Conservation (phyloP, 306 rosid species). For the Psophocarpus tetragonolobus region DNA sequence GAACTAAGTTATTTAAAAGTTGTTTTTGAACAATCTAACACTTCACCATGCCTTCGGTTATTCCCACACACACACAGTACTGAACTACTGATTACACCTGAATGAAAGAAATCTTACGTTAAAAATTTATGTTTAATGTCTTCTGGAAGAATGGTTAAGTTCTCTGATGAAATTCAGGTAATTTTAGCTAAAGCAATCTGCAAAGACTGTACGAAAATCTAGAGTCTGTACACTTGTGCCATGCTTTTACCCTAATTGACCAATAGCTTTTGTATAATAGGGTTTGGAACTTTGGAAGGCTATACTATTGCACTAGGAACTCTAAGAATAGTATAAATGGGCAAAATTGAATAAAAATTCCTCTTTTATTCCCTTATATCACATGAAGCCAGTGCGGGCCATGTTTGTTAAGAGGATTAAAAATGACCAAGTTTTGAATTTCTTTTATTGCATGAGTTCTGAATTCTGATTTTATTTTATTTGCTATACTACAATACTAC, state of each 20-base stretch:
- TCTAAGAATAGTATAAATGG: not conserved
- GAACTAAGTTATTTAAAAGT: not conserved
- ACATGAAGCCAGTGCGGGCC: not conserved
- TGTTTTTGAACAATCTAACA: not conserved
- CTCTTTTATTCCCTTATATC: not conserved
- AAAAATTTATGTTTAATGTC: not conserved
- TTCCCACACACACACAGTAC: not conserved
- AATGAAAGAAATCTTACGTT: not conserved
- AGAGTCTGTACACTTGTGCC: not conserved
- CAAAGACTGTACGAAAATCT: slow-evolving; percentile 20
- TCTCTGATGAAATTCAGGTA: slow-evolving; percentile 6
- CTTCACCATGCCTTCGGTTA: not conserved
- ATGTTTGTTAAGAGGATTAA: not conserved
- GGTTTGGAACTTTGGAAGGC: not conserved
- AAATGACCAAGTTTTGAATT: not conserved
- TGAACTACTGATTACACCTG: not conserved
- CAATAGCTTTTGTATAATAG: not conserved
- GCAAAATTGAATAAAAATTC: not conserved
- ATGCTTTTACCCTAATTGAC: not conserved
- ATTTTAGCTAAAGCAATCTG: not conserved
- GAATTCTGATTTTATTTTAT: not conserved
- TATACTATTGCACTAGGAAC: slow-evolving; percentile 3
- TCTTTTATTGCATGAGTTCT: not conserved
- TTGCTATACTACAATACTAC: not conserved
- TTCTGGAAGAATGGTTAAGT: not conserved